Percentiles rank a stretch among this genome's conserved stretches.
Conservation (phyloP, 306 rosid genomes). For the Vigna trinervia region DNA sequence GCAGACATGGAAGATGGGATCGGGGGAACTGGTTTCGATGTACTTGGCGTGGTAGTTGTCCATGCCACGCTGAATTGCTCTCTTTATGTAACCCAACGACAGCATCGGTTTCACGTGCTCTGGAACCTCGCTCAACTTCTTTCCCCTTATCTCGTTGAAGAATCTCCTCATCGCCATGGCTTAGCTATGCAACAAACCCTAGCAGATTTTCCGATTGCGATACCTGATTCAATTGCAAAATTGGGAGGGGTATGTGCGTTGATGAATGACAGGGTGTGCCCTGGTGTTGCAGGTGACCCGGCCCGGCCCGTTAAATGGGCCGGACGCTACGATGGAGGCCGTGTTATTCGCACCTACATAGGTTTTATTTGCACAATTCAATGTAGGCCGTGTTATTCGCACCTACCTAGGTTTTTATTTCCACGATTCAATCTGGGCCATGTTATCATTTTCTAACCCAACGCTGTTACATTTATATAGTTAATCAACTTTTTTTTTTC, state of each 20-base stretch:
- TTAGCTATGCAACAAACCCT: slow-evolving; percentile 23
- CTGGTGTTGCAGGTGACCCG: background rate
- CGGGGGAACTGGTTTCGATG: slow-evolving; percentile 72
- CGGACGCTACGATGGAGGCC: too few relatives aligned
- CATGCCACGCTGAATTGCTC: slow-evolving; percentile 50
- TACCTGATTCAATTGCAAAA: background rate
- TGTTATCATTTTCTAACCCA: too few relatives aligned
- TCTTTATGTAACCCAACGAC: slow-evolving; percentile 59
- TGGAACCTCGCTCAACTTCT: slow-evolving; percentile 71
- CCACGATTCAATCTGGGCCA: too few relatives aligned
- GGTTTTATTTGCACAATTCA: too few relatives aligned
- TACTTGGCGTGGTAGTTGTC: slow-evolving; percentile 81
- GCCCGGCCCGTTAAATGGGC: background rate
- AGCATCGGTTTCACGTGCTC: slow-evolving; percentile 70
- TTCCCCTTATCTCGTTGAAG: slow-evolving; percentile 73
- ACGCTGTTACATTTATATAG: background rate
- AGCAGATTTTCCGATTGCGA: background rate
- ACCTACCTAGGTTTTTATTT: too few relatives aligned
- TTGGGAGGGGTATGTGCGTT: background rate
- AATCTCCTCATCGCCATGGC: slow-evolving; percentile 74
- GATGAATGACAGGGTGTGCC: background rate
- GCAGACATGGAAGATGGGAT: slow-evolving; percentile 72
- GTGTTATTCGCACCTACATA: too few relatives aligned
- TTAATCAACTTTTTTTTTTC: background rate
- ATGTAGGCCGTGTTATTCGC: too few relatives aligned